Evolutionary conservation across 106 monocot species (phyloP), one percentile per base, ranked within the genome.

Genomic region (Posidonia australis): DNA sequence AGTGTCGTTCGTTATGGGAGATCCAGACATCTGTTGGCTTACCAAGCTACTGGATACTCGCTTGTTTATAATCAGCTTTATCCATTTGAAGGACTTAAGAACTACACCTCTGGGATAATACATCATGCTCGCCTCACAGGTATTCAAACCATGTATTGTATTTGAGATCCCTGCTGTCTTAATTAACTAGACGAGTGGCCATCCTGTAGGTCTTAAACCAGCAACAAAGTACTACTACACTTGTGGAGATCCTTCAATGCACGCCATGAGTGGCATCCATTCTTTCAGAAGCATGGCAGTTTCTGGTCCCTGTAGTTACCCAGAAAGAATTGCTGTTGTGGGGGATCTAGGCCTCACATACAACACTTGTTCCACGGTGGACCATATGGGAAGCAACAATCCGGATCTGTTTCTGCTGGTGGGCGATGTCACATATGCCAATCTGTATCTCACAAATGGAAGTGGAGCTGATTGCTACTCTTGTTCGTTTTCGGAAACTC

Each of bases 301-400:
- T 42, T 65, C 79, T 10, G 69, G 75, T 19, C 80, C 83, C 7
- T 5, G n/a, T 14, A 65, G n/a, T 20, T 65, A 65, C 65, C 65
- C 65, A 27, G 64, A 64, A 28, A 66, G 80, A 65, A 93, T 93
- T 58, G 93, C 89, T 20, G 19, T 93, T 18, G 72, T 83, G 60
- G 93, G 93, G 0, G 93, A 93, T 73, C 64, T 93, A 43, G 93
- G 93, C 17, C 89, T 93, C 20, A 93, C 93, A 29, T 89, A 86
- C 70, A 93, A 93, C 48, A 77, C 83, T 10, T 89, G 85, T 52
- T 78, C 93, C 28, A 93, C 85, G 0, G 79, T 86, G 19, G 67
- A 81, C 30, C 93, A 93, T 55, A 79, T 93, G 83, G 68, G 63
- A 64, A 47, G 74, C 17, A 89, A 93, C 66, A 58, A 86, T 10